Percentiles rank a stretch among this genome's conserved stretches.
Evolutionary conservation across 2,329 filamentous ascomycete species (phyloP).

Genomic region (Scedosporium aurantiacum): DNA sequence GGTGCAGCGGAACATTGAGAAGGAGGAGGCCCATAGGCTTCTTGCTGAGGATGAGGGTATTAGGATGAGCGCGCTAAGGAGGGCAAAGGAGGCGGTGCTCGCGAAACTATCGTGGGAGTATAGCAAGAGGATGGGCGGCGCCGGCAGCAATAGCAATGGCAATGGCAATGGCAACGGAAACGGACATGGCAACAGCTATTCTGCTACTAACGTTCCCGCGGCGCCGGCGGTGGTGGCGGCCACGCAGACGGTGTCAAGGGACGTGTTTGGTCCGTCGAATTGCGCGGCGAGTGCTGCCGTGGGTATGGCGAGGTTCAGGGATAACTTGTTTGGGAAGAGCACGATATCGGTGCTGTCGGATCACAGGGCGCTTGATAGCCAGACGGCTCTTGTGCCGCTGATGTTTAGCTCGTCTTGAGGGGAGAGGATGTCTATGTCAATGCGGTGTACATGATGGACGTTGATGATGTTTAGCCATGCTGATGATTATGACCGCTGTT

Average conservation of each 20-base stretch:
- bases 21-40: slow-evolving; percentile 42
- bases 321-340: slow-evolving; percentile 30
- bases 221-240: slow-evolving; percentile 16
- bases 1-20: slow-evolving; percentile 46
- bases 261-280: neutral
- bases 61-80: slow-evolving; percentile 42
- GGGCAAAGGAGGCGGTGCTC: slow-evolving; percentile 50
- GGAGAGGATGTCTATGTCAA: neutral
- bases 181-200: neutral
- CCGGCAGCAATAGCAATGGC: slow-evolving; percentile 9
- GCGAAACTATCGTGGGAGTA: slow-evolving; percentile 46
- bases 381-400: slow-evolving; percentile 45
- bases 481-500: neutral
- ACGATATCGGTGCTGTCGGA: slow-evolving; percentile 27
- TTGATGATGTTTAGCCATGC: neutral
- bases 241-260: slow-evolving; percentile 19
- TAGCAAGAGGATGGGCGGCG: slow-evolving; percentile 7
- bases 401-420: slow-evolving; percentile 40
- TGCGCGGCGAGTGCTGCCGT: slow-evolving; percentile 11
- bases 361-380: slow-evolving; percentile 37
- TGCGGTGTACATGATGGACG: neutral
- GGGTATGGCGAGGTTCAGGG: slow-evolving; percentile 26
- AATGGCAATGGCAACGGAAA: neutral
- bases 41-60: slow-evolving; percentile 47
- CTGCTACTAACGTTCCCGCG: neutral